Base-by-base conservation (phyloP, 345 rosid species). In the Brassica napus region DNA sequence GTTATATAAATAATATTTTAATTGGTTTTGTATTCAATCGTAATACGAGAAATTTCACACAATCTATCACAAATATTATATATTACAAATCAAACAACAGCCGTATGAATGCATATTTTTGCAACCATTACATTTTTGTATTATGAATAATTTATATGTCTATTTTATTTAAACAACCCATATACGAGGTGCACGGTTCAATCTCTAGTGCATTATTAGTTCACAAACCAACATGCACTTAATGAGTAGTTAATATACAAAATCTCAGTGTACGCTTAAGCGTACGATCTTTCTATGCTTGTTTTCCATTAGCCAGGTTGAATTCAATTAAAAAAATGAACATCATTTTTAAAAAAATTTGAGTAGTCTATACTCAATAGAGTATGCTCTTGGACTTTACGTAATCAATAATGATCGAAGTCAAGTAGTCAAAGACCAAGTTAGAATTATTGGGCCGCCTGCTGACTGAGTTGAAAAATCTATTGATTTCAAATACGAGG, bases 401-500 rank as follows among this genome's bases (percentile, higher is more conserved):
- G 23, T 6, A 63, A n/a, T 32, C 4, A 10, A 10, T 63, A 21
- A n/a, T 31, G 4, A 64, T 64, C 32, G 12, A 2, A 63, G 67
- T 63, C 67, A 30, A 62, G 18, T 12, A 77, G 76, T 77, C 58
- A 37, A 78, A 47, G 63, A 66, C n/a, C 77, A 69, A 64, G 62
- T 74, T 69, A 70, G 44, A 31, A 31, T n/a, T 59, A 49, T 67
- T 79, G 66, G 78, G 83, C 83, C 79, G 71, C 37, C 65, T 47
- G 52, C 0, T 16, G 34, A 58, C 55, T 79, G 63, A 67, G 82
- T 79, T 65, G 74, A 68, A 49, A 68, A 24, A 74, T 74, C 78
- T 68, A 47, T 2, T 52, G 82, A 79, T 74, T 52, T n/a, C 71
- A 74, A 69, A 79, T 12, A 75, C 62, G 79, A 52, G 83, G 79